Evolutionary conservation across 768 basidiomycete species (phyloP).

Genomic region (Termitomyces sp.): DNA sequence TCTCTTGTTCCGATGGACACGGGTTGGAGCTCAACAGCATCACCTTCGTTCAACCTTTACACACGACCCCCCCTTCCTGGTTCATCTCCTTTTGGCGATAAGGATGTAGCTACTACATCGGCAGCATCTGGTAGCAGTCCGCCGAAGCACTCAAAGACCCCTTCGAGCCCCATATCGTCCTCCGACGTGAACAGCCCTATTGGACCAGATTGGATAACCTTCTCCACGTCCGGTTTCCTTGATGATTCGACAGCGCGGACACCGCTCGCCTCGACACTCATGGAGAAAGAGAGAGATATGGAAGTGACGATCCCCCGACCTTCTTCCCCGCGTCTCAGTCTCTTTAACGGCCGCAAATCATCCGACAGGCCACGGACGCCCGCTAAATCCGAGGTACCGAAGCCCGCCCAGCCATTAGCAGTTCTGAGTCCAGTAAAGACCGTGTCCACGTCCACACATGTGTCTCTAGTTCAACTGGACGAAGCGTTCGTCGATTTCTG

Average conservation of each 20-base stretch:
- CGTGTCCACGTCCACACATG: conserved; percentile 33
- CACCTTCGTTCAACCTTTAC: conserved; percentile 27
- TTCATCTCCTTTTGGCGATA: conserved; percentile 24
- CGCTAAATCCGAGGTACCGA: conserved; percentile 15
- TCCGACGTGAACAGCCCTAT: conserved; percentile 18
- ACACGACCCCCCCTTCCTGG: conserved; percentile 25
- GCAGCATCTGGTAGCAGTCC: conserved; percentile 12
- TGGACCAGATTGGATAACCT: conserved; percentile 60
- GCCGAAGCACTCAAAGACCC: conserved; percentile 23
- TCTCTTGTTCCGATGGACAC: conserved; percentile 44
- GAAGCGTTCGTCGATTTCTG: conserved; percentile 84
- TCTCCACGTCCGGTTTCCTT: conserved; percentile 62
- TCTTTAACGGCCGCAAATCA: conserved; percentile 22
- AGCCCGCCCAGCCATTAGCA: conserved; percentile 5
- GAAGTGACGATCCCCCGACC: conserved; percentile 47
- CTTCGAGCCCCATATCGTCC: conserved; percentile 23
- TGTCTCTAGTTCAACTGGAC: conserved; percentile 57
- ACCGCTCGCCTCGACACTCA: conserved; percentile 51
- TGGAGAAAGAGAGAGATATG: conserved; percentile 54
- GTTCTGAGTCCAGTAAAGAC: conserved; percentile 16
- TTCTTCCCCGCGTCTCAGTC: conserved; percentile 26
- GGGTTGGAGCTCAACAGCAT: conserved; percentile 24
- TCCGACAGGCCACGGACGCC: conserved; percentile 18
- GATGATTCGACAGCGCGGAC: conserved; percentile 30
- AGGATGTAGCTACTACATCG: conserved; percentile 13